Base-by-base conservation (phyloP, 441 rosid species). In the Pelargonium fulgidum region DNA sequence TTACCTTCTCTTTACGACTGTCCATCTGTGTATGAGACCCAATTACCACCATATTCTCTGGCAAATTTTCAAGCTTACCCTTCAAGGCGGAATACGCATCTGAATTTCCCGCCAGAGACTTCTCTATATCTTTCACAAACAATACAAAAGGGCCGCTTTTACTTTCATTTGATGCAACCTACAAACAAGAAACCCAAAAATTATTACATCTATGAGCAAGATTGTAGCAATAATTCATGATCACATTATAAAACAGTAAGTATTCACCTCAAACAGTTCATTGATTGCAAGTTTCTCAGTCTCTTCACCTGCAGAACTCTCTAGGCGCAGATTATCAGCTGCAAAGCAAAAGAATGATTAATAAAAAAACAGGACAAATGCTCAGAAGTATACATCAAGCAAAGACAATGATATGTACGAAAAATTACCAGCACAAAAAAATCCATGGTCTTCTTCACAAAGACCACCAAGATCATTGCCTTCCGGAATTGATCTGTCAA, bases 381-480 rank as follows among this genome's bases (percentile, higher is more conserved):
- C 12, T 33, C 33, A 14, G 45, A 56, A 56, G 6, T 20, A 71
- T 39, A 44, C 17, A 65, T 59, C 33, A 70, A 70, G 44, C 70
- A 48, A 39, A 44, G 12, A 42, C 9, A 41, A 20, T 6, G 17
- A 71, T 24, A 11, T 77, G 20, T 54, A 50, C 4, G 54, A 67
- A 13, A 3, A 39, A 70, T 74, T 83, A 95, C 99, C 96, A 71
- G 90, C 71, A 85, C 98, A 95, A 72, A 92, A 95, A 77, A 92
- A 95, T 45, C 99, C 98, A 59, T 79, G 95, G 69, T 86, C 95
- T 72, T 85, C 93, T 79, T 95, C 97, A 79, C 99, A 95, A 67
- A 67, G 89, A 61, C 97, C 99, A 71, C 97, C 99, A 70, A 95
- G 96, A 80, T 89, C 91, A 73, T 83, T 92, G 85, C 99, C 99